Conservation (phyloP, 1,139 yeast genomes). For the Debaryomyces sp. region DNA sequence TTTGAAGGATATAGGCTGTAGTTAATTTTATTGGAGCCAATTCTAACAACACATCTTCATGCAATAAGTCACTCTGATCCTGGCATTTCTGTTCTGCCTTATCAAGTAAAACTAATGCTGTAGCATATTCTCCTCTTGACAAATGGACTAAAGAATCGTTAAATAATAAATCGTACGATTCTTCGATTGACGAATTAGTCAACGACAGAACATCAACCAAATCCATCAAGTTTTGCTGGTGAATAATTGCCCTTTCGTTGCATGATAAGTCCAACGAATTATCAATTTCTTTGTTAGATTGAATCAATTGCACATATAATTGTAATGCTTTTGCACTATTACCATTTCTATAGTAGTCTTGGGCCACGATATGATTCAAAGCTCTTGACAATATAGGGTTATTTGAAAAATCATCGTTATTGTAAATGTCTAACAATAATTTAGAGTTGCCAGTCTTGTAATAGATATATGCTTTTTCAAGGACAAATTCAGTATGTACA, state of each 20-base stretch:
- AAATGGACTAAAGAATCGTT: slow-evolving; percentile 66
- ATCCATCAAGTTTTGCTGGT: slow-evolving; percentile 44
- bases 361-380: slow-evolving; percentile 78
- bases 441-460: slow-evolving; percentile 62
- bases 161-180: slow-evolving; percentile 49
- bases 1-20: slow-evolving; percentile 63
- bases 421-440: slow-evolving; percentile 44
- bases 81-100: slow-evolving; percentile 51
- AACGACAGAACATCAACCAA: background rate
- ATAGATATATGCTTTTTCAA: slow-evolving; percentile 70
- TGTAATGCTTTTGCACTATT: slow-evolving; percentile 53
- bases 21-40: slow-evolving; percentile 69
- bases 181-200: slow-evolving; percentile 10
- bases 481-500: slow-evolving; percentile 35
- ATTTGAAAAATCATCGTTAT: slow-evolving; percentile 25
- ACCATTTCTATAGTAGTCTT: slow-evolving; percentile 73
- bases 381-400: slow-evolving; percentile 42
- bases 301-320: slow-evolving; percentile 56
- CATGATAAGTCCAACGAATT: slow-evolving; percentile 60
- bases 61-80: slow-evolving; percentile 34
- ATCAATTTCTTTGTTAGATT: slow-evolving; percentile 37
- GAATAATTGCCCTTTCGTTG: slow-evolving; percentile 69
- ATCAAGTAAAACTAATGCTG: slow-evolving; percentile 51
- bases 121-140: slow-evolving; percentile 42
- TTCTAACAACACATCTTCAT: slow-evolving; percentile 48